A percentile compares a stretch with the other conserved stretches of the same genome.
These are phyloP conservation scores for Simmondsia chinensis DNA, from an alignment of 148 eudicot species.

Conservation along the genomic window DNA sequence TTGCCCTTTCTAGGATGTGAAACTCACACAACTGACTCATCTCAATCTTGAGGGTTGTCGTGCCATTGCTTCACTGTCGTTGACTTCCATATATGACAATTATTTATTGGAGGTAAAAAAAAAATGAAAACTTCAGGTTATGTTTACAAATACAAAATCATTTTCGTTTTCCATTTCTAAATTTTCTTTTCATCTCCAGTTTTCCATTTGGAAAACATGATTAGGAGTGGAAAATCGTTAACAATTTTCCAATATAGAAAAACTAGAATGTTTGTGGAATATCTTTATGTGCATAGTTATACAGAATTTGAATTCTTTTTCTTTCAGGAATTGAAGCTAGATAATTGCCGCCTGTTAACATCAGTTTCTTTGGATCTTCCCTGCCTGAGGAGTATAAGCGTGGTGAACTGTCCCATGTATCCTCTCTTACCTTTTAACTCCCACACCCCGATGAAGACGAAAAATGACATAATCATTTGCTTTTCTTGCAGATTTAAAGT, in stretches of 20 bases:
- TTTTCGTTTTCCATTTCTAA: too few relatives aligned
- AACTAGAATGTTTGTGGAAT: too few relatives aligned
- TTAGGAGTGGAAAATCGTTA: too few relatives aligned
- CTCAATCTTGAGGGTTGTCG: constrained; percentile 93
- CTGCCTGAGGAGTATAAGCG: constrained; percentile 62
- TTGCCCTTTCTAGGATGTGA: constrained; percentile 51
- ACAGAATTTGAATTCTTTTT: constrained; percentile 3
- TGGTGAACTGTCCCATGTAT: constrained; percentile 96
- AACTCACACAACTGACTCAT: constrained; percentile 64
- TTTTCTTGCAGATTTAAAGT: constrained; percentile 65
- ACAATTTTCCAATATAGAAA: too few relatives aligned
- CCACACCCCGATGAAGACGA: too few relatives aligned
- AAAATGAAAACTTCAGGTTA: too few relatives aligned
- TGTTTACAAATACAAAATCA: too few relatives aligned
- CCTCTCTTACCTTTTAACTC: neutral
- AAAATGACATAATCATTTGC: too few relatives aligned
- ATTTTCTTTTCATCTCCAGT: too few relatives aligned
- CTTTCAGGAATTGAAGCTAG: constrained; percentile 80
- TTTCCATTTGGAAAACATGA: too few relatives aligned
- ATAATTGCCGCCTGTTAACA: constrained; percentile 74
- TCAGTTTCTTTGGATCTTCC: constrained; percentile 82
- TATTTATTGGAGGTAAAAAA: constrained; percentile 74
- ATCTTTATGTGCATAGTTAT: neutral
- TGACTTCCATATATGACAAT: constrained; percentile 73
- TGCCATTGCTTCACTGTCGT: constrained; percentile 93